A percentile compares a stretch with the other conserved stretches of the same genome.
Conservation (phyloP, 176 grass and related monocot species). For the Aegilops tauschii region DNA sequence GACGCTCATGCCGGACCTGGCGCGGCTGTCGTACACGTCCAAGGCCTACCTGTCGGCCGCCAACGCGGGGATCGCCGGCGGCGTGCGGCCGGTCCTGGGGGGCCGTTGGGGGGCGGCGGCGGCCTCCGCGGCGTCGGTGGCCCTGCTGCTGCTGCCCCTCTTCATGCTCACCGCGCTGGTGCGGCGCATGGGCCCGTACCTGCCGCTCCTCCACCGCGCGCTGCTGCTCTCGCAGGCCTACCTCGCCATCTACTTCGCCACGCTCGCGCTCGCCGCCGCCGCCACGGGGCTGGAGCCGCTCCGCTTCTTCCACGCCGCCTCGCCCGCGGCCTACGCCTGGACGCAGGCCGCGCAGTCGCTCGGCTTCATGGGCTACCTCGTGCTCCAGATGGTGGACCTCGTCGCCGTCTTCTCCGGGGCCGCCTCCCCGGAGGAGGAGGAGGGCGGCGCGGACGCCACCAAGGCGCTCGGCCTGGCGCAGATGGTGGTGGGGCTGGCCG, state of each 20-base stretch:
- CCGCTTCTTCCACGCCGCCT: constrained; percentile 92
- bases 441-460: constrained; percentile 33
- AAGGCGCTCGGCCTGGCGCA: constrained; percentile 73
- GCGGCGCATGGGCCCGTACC: constrained; percentile 62
- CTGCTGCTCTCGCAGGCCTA: constrained; percentile 89
- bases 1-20: constrained; percentile 79
- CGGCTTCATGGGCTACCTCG: constrained; percentile 73
- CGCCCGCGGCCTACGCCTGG: constrained; percentile 78
- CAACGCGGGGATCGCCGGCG: constrained; percentile 66
- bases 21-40: constrained; percentile 72
- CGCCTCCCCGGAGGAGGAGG: constrained; percentile 36
- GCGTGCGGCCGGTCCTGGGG: constrained; percentile 68
- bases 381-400: constrained; percentile 87
- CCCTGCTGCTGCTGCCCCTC: constrained; percentile 61
- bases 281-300: constrained; percentile 86
- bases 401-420: constrained; percentile 70
- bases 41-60: constrained; percentile 86
- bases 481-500: constrained; percentile 87
- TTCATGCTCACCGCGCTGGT: constrained; percentile 70
- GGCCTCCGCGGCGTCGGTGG: constrained; percentile 52
- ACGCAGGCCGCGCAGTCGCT: constrained; percentile 93
- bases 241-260: constrained; percentile 97
- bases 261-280: constrained; percentile 71
- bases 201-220: constrained; percentile 66
- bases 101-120: constrained; percentile 58